Evolutionary conservation across 306 rosid species (phyloP), one percentile per base, ranked within the genome.

Genomic region (Vigna radiata): DNA sequence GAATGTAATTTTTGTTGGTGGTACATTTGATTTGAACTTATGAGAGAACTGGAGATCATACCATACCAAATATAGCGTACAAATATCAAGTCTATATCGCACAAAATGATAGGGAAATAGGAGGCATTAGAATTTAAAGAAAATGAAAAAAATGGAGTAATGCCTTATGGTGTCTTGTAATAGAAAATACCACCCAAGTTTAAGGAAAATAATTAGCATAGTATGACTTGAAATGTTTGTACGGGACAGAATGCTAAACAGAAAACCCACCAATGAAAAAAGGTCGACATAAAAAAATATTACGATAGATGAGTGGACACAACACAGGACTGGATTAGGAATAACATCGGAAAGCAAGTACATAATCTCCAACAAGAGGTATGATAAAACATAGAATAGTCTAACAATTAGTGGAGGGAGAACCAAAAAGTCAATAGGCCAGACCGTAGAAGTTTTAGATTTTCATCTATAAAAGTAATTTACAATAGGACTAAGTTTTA

Each of bases 401-500:
- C 64, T 25, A 36, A 37, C 33, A 46, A 41, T 49, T 76, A 75
- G 53, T 39, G 21, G 14, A 43, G 48, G 14, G 63, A 48, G 50
- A 31, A 49, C 50, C 39, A 2, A 62, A n/a, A n/a, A n/a, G n/a
- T n/a, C n/a, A n/a, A 37, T 8, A 4, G 70, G 8, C 50, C 27
- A 18, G 15, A 17, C 27, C 8, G 11, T n/a, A 1, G 11, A 64
- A 8, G 49, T 37, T 64, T 63, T 64, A 36, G 29, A 17, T 64
- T 17, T 17, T 64, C 29, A 63, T 63, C 15, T 63, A 17, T 60
- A 63, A 5, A 31, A 16, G 41, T 63, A n/a, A 37, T 31, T 63
- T 37, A n/a, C 68, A 16, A 33, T 37, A 17, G 3, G 29, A 64
- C 4, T 63, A 23, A 0, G 25, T 64, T 33, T 23, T 13, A 63